Percentiles rank a stretch among this genome's conserved stretches.
Conservation (phyloP, 208 protist genomes). For the Acanthamoeba quina region DNA sequence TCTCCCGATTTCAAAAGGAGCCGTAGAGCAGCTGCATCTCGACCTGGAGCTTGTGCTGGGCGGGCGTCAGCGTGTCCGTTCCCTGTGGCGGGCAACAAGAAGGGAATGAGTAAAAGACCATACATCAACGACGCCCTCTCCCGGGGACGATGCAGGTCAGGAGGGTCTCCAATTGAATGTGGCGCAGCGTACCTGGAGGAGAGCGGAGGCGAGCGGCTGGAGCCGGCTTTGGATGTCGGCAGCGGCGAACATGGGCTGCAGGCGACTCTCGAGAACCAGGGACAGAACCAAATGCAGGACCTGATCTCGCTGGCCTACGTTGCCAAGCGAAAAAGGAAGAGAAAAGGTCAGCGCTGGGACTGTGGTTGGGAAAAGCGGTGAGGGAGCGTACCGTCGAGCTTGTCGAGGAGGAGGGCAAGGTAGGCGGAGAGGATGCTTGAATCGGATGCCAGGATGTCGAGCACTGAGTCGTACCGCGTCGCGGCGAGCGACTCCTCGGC, state of each 20-base stretch:
- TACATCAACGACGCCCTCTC: not conserved
- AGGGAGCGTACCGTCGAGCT: not conserved
- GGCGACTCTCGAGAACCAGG: not conserved
- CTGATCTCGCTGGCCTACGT: not conserved
- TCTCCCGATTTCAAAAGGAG: not conserved
- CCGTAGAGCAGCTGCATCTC: constrained; percentile 62
- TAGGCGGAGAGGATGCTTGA: not conserved
- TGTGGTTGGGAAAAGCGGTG: not conserved
- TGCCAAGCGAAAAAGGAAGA: not conserved
- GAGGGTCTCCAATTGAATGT: not conserved
- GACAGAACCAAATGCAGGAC: not conserved
- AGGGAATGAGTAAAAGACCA: no score
- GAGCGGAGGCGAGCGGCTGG: not conserved
- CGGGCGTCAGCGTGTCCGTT: not conserved
- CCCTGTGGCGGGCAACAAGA: not conserved
- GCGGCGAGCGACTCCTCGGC: not conserved
- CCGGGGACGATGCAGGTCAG: not conserved
- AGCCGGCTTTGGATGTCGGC: not conserved
- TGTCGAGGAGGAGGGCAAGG: not conserved
- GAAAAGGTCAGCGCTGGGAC: not conserved
- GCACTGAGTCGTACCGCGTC: not conserved
- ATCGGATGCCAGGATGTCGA: not conserved
- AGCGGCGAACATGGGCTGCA: not conserved
- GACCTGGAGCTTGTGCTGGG: constrained; percentile 47
- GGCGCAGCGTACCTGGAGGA: not conserved